Percentiles rank a stretch among this genome's conserved stretches.
These are phyloP conservation scores for Avena sativa DNA, from an alignment of 176 grass and related monocot species.

Conservation along the genomic window DNA sequence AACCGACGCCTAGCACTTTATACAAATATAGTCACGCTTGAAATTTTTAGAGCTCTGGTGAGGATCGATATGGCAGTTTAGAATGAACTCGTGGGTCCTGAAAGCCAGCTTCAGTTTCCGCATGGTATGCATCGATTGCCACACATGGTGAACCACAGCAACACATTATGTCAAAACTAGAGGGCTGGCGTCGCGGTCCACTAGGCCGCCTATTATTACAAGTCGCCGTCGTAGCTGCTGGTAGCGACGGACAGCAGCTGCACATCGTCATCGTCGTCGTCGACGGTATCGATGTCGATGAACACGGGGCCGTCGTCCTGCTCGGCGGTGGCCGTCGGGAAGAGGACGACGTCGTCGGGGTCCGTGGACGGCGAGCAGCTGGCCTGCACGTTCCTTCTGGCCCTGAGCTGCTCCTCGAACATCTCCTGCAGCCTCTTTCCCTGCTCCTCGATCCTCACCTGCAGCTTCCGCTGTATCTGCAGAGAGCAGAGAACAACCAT, in stretches of 20 bases:
- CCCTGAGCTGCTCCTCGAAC: conserved; percentile 82
- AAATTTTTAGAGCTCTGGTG: too few relatives aligned
- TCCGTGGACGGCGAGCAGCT: conserved; percentile 27
- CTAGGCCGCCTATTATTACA: conserved; percentile 17
- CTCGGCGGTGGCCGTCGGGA: background rate
- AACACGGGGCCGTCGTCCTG: background rate
- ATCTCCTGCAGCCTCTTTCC: conserved; percentile 79
- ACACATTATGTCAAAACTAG: conserved; percentile 8
- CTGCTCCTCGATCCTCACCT: conserved; percentile 87
- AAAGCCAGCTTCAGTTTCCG: background rate
- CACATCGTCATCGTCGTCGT: background rate
- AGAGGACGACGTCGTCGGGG: conserved; percentile 3
- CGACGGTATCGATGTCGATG: conserved; percentile 30
- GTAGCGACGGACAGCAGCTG: conserved; percentile 36
- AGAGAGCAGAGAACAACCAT: background rate
- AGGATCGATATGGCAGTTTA: too few relatives aligned
- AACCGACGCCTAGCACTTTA: too few relatives aligned
- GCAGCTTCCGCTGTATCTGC: conserved; percentile 76
- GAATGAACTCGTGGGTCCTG: too few relatives aligned
- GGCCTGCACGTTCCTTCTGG: conserved; percentile 35
- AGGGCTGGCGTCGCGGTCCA: background rate
- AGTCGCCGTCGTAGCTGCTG: conserved; percentile 35
- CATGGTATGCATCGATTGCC: background rate
- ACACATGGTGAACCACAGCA: conserved; percentile 7
- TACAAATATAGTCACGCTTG: too few relatives aligned